Conservation (phyloP, 1,284 basidiomycete genomes). For the Nidula niveotomentosa region DNA sequence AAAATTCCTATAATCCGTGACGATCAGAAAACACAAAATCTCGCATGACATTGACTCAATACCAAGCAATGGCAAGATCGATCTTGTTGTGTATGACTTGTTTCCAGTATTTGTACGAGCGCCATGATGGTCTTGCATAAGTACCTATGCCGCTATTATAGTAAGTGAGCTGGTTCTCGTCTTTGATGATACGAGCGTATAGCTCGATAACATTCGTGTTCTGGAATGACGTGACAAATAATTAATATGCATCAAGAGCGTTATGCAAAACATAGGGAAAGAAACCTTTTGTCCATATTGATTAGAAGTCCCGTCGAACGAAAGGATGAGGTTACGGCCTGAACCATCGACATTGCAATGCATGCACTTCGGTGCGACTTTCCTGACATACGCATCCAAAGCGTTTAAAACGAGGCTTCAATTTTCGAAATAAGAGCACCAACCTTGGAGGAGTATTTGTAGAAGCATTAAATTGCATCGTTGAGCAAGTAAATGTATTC, state of each 20-base stretch:
- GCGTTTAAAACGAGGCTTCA: too few relatives aligned
- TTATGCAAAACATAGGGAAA: too few relatives aligned
- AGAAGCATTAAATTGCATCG: too few relatives aligned
- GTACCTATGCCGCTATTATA: constrained; percentile 36
- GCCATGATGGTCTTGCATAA: constrained; percentile 7
- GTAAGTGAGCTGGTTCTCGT: constrained; percentile 18
- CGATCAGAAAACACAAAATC: neutral
- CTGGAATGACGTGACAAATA: constrained; percentile 6
- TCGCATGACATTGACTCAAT: neutral
- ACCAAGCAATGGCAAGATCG: constrained; percentile 28
- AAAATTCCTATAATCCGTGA: constrained; percentile 20
- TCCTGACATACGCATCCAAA: too few relatives aligned
- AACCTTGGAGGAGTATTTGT: too few relatives aligned
- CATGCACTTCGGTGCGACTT: too few relatives aligned
- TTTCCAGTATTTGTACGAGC: too few relatives aligned
- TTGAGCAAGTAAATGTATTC: too few relatives aligned
- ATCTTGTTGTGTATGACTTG: constrained; percentile 5
- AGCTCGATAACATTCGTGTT: constrained; percentile 27
- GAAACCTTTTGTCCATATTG: neutral
- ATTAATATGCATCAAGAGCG: too few relatives aligned
- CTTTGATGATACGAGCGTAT: constrained; percentile 6
- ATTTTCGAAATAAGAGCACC: too few relatives aligned
- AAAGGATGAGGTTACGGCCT: neutral
- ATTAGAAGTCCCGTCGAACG: neutral
- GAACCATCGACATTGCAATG: too few relatives aligned